Percentiles rank a stretch among this genome's conserved stretches.
Evolutionary conservation across 192 early-diverging fungal genomes (phyloP).

Genomic region (Lobosporangium transversale): DNA sequence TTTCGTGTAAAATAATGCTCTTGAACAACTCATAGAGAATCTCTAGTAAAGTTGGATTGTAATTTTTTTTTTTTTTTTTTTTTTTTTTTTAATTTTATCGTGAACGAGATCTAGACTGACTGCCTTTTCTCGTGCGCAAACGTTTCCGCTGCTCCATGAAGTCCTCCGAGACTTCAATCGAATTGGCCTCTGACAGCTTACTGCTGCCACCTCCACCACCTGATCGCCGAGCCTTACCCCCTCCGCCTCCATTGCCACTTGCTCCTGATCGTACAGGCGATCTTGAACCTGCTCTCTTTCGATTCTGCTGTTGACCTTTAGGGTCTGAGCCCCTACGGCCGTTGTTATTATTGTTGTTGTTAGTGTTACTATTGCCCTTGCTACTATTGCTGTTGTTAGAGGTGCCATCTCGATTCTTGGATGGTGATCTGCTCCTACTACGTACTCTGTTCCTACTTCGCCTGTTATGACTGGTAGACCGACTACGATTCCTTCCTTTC

Average conservation of each 20-base stretch:
- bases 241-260: conserved; percentile 12
- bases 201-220: conserved; percentile 13
- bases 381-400: background rate
- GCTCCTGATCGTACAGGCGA: conserved; percentile 18
- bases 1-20: too few species aligned
- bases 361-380: conserved; percentile 1
- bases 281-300: conserved; percentile 19
- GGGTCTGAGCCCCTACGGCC: background rate
- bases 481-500: conserved; percentile 7
- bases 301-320: conserved; percentile 6
- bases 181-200: conserved; percentile 27
- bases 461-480: conserved; percentile 9
- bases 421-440: conserved; percentile 6
- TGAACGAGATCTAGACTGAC: conserved; percentile 14
- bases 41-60: too few species aligned
- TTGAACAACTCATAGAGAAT: too few species aligned
- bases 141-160: conserved; percentile 40
- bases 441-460: conserved; percentile 9
- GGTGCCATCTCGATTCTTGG: background rate
- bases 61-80: too few species aligned
- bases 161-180: conserved; percentile 33
- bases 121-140: conserved; percentile 20
- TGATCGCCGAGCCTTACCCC: background rate
- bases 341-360: conserved; percentile 12
- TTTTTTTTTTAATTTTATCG: too few species aligned